Evolutionary conservation across 2,329 filamentous ascomycete species (phyloP).

Genomic region (Colletotrichum sp.): DNA sequence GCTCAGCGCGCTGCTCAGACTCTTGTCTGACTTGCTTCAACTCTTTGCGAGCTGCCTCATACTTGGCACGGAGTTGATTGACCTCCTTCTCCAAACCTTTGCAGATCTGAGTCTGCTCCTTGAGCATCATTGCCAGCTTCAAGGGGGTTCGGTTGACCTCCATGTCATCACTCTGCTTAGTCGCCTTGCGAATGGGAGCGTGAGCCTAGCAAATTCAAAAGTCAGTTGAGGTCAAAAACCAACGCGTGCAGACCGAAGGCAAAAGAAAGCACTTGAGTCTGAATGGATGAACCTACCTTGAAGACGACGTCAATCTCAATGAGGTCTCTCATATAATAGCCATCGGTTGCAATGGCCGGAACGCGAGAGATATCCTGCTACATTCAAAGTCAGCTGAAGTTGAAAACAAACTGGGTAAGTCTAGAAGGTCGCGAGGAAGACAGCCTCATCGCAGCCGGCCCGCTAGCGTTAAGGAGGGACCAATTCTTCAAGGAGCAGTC

Average conservation of each 20-base stretch:
- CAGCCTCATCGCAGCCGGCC: background rate
- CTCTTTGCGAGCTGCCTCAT: background rate
- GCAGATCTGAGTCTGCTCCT: background rate
- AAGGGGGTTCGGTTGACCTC: no score
- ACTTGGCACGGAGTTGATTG: background rate
- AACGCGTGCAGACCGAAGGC: background rate
- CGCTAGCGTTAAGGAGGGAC: background rate
- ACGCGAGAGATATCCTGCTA: background rate
- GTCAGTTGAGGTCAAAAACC: background rate
- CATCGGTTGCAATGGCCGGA: background rate
- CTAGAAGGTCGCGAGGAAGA: background rate
- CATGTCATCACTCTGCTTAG: accelerated
- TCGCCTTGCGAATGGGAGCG: accelerated
- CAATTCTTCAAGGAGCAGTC: background rate
- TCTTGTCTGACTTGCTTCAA: background rate
- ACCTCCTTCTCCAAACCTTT: accelerated
- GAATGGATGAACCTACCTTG: background rate
- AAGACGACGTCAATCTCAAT: background rate
- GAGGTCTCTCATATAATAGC: background rate
- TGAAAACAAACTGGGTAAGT: background rate
- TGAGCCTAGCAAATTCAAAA: background rate
- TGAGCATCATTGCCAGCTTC: background rate
- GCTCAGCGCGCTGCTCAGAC: background rate
- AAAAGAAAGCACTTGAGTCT: background rate
- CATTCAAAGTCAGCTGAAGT: background rate